Evolutionary conservation across 306 rosid genomes (phyloP).

Genomic region (Arachis hypogaea): DNA sequence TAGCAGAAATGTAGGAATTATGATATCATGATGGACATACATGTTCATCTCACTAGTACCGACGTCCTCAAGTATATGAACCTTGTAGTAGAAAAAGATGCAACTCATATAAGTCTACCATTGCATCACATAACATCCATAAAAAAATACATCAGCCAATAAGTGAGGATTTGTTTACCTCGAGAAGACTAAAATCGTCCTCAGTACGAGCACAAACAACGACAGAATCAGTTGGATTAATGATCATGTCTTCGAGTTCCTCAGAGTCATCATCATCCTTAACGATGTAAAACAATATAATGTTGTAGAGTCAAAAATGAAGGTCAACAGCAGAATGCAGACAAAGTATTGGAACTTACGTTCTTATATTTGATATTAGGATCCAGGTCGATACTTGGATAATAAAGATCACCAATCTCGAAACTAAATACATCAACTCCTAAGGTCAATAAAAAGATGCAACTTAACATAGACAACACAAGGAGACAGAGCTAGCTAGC

Average conservation of each 20-base stretch:
- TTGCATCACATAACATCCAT: neutral
- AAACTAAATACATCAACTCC: too few species aligned
- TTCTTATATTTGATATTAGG: too few species aligned
- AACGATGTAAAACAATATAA: too few species aligned
- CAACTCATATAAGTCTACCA: neutral
- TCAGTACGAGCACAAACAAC: conserved; percentile 69
- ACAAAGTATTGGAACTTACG: too few species aligned
- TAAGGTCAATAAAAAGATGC: too few species aligned
- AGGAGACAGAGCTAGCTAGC: too few species aligned
- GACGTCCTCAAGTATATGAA: conserved; percentile 72
- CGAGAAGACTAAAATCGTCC: conserved; percentile 70
- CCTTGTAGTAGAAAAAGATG: conserved; percentile 48
- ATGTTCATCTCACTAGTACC: conserved; percentile 61
- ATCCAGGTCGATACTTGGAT: too few species aligned
- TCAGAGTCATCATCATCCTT: conserved; percentile 65
- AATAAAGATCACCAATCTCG: too few species aligned
- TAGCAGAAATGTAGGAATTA: conserved; percentile 78
- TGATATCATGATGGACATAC: conserved; percentile 69
- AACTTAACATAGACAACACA: too few species aligned
- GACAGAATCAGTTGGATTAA: conserved; percentile 73
- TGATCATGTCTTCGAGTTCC: conserved; percentile 72
- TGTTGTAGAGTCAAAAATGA: too few species aligned
- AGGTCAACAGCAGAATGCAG: too few species aligned
- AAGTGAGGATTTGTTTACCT: conserved; percentile 47
- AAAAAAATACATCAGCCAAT: neutral